Conservation (phyloP, 2,329 filamentous ascomycete genomes). For the Cladosporium phlei region DNA sequence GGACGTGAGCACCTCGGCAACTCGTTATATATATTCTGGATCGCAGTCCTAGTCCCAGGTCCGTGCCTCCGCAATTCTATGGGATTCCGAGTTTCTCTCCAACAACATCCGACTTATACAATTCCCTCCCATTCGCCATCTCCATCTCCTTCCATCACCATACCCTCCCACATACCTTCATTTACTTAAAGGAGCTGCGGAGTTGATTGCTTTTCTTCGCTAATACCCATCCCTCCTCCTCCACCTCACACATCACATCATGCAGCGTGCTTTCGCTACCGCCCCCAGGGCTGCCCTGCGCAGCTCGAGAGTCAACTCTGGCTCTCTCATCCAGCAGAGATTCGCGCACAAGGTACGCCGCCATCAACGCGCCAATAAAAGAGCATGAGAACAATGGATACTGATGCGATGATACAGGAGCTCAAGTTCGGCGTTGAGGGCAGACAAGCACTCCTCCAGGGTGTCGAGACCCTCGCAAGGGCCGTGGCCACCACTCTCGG, state of each 20-base stretch:
- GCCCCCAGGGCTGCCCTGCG: slow-evolving; percentile 74
- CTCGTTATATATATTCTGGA: too few relatives aligned
- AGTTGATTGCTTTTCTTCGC: slow-evolving; percentile 8
- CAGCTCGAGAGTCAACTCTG: slow-evolving; percentile 53
- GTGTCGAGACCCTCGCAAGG: slow-evolving; percentile 94
- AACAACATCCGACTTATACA: too few relatives aligned
- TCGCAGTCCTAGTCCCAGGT: too few relatives aligned
- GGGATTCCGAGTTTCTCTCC: too few relatives aligned
- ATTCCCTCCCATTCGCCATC: slow-evolving; percentile 6
- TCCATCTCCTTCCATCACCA: slow-evolving; percentile 11
- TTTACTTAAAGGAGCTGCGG: slow-evolving; percentile 4
- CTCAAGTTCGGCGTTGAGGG: slow-evolving; percentile 97
- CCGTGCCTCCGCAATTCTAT: too few relatives aligned
- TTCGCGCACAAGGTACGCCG: slow-evolving; percentile 89
- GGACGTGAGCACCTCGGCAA: too few relatives aligned
- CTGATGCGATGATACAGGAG: slow-evolving; percentile 55
- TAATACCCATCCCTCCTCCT: slow-evolving; percentile 10
- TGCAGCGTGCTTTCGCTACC: slow-evolving; percentile 93
- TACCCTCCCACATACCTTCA: slow-evolving; percentile 10
- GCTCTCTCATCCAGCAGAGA: slow-evolving; percentile 76
- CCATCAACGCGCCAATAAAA: slow-evolving; percentile 2
- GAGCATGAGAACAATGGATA: slow-evolving; percentile 22
- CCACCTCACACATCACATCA: too few relatives aligned
- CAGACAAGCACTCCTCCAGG: slow-evolving; percentile 79
- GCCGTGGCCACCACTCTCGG: slow-evolving; percentile 94